These are phyloP conservation scores for Aristolochia fimbriata DNA, from an alignment of 164 flowering plant species.

Conservation along the genomic window DNA sequence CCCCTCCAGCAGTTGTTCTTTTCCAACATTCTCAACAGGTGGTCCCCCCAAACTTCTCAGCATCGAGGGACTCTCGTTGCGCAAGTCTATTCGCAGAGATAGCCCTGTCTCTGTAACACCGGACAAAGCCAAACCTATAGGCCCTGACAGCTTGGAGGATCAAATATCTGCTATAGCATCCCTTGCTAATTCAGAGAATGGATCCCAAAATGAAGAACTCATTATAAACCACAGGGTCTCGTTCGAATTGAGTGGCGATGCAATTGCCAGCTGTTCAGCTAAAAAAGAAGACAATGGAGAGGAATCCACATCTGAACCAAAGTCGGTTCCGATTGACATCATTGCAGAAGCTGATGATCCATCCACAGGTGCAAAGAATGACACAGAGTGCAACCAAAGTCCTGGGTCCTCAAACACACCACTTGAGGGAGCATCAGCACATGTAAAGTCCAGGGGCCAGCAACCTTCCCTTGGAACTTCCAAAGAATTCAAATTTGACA, in stretches of 20 bases:
- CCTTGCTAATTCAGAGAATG: conserved; percentile 40
- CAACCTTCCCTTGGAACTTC: conserved; percentile 26
- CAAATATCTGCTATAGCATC: conserved; percentile 49
- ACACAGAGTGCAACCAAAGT: conserved; percentile 6
- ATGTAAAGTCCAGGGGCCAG: conserved; percentile 15
- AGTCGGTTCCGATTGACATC: conserved; percentile 7
- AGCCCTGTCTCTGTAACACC: conserved; percentile 35
- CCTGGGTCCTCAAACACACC: conserved; percentile 12
- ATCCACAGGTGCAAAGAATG: conserved; percentile 8
- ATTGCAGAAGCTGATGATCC: conserved; percentile 16
- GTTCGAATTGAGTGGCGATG: conserved; percentile 60
- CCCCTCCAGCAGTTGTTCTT: conserved; percentile 23
- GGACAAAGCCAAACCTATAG: conserved; percentile 27
- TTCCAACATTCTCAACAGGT: conserved; percentile 39
- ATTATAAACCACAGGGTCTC: conserved; percentile 64
- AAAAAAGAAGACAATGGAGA: conserved; percentile 19
- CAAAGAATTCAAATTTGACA: conserved; percentile 84
- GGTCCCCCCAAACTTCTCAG: conserved; percentile 59
- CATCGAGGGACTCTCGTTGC: conserved; percentile 38
- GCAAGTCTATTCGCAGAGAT: conserved; percentile 56
- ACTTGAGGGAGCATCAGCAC: conserved; percentile 12
- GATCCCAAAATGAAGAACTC: conserved; percentile 19
- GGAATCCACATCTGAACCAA: conserved; percentile 18
- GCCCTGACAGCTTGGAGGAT: conserved; percentile 30
- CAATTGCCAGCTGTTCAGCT: conserved; percentile 44